Conservation (phyloP, 148 eudicot genomes). For the Selenicereus undatus region DNA sequence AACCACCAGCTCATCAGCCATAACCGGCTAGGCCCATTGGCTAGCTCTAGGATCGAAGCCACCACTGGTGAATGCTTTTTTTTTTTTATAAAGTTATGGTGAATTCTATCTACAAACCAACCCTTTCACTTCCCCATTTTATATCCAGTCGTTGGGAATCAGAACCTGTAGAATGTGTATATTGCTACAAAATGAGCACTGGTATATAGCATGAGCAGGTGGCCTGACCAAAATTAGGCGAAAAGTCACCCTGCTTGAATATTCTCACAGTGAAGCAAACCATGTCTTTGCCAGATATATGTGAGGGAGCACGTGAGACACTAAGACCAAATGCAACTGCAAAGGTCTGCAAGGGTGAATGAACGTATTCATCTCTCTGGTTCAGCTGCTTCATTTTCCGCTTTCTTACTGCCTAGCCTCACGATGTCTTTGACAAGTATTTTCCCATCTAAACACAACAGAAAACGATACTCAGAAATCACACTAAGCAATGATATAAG, state of each 20-base stretch:
- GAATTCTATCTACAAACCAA: background rate
- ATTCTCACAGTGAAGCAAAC: background rate
- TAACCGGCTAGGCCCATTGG: background rate
- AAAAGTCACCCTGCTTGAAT: conserved; percentile 7
- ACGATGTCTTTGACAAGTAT: conserved; percentile 71
- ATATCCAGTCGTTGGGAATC: background rate
- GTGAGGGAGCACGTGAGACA: background rate
- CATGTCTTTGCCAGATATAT: background rate
- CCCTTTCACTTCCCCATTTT: background rate
- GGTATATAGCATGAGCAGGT: conserved; percentile 2
- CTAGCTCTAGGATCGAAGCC: background rate
- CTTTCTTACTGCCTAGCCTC: conserved; percentile 50
- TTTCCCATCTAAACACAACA: conserved; percentile 43
- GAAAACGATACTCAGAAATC: background rate
- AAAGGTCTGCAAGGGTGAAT: background rate
- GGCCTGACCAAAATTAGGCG: conserved; percentile 21
- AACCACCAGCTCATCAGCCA: background rate
- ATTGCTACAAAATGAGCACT: conserved; percentile 14
- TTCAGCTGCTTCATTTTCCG: conserved; percentile 43
- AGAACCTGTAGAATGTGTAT: background rate
- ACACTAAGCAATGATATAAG: background rate
- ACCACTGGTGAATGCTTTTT: background rate
- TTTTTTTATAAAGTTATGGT: background rate
- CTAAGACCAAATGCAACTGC: background rate
- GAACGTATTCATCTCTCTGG: conserved; percentile 31